Base-by-base conservation (phyloP, 2,329 filamentous ascomycete species). In the Colletotrichum theobromicola region DNA sequence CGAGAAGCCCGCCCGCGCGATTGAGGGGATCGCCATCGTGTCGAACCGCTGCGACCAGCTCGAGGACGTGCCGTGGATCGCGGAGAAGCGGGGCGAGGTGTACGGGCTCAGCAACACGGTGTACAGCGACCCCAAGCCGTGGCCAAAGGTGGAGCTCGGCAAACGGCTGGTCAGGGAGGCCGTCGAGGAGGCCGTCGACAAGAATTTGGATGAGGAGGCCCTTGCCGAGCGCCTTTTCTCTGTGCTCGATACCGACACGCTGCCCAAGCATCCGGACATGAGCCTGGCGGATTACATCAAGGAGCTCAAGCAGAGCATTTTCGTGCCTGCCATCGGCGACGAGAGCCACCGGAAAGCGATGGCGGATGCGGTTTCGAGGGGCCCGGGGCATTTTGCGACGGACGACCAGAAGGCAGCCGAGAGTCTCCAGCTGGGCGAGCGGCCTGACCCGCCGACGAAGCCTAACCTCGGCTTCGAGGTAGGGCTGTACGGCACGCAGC, bases 21-120 rank as follows among this genome's bases (percentile, higher is more conserved):
- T 88, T 26, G 85, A 90, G 74, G 88, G 88, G 0, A 83, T 93
- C 13, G 91, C 90, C 9, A 89, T 93, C 67, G 86, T 93, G 64
- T 92, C 90, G 62, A 93, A 93, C 79, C 88, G 91, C 34, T 88
- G 86, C 50, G 89, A 87, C 53, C 82, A 86, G 53, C 82, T 87
- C 3, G 85, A 87, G 5, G 86, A 90, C 32, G 90, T 93, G 2
- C 90, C 91, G 13, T 88, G 91, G 81, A 87, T 93, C 53, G 89
- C 83, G 21, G 86, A 85, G n/a, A 80, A 85, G 66, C 84, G 89
- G 30, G 88, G 85, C 6, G 85, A 88, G 76, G 88, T 88, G 0
- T 90, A 90, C 81, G 92, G 89, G 2, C 83, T 94, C 68, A 93
- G 91, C 84, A 94, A 94, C 80, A 88, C 91, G 2, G 86, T 88